These are phyloP conservation scores for Alloteropsis angusta DNA, from an alignment of 202 grass and related monocot genomes.

Conservation along the genomic window DNA sequence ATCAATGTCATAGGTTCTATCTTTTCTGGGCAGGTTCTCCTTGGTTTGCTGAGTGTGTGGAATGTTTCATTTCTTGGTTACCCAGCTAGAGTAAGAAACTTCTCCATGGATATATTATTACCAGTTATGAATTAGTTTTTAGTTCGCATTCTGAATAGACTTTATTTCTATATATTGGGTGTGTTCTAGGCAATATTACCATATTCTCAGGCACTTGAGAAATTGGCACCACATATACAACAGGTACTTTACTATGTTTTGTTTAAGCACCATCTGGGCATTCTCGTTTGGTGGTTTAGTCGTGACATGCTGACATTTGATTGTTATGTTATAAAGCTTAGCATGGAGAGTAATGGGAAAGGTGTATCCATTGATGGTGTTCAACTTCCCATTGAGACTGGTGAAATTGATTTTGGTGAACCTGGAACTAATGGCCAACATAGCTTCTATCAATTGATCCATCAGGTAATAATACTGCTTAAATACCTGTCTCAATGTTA, in stretches of 20 bases:
- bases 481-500: not conserved
- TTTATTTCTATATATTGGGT: not conserved
- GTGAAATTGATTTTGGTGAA: constrained; percentile 99
- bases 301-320: not conserved
- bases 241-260: constrained; percentile 57
- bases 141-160: not conserved
- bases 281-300: constrained; percentile 3
- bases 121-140: constrained; percentile 8
- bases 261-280: not conserved
- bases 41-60: constrained; percentile 98
- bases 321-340: constrained; percentile 64
- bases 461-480: constrained; percentile 60
- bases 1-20: constrained; percentile 20
- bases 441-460: constrained; percentile 98
- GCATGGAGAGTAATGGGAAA: constrained; percentile 99
- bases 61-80: constrained; percentile 97
- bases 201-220: constrained; percentile 92
- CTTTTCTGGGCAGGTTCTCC: constrained; percentile 59
- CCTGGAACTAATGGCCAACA: constrained; percentile 99
- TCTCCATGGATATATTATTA: not conserved
- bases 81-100: constrained; percentile 66
- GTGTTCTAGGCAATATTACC: constrained; percentile 81
- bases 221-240: constrained; percentile 92
- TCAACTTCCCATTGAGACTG: constrained; percentile 58
- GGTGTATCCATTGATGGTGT: constrained; percentile 87